Conservation (phyloP, 208 protist species). For the Leishmania aethiopica region DNA sequence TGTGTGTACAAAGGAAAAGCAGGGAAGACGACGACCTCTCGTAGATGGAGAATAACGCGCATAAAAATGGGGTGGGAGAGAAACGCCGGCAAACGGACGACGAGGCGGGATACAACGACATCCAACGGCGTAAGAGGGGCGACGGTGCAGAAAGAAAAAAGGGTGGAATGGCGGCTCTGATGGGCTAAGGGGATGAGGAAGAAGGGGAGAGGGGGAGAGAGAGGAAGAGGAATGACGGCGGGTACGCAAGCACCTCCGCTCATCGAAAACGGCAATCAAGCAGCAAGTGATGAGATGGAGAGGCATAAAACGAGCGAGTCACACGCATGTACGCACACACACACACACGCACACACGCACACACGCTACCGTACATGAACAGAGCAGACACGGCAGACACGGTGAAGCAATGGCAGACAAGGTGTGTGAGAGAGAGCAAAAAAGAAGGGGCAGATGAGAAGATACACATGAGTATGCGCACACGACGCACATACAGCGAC, state of each 20-base stretch:
- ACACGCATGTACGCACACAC: neutral
- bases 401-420: neutral
- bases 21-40: neutral
- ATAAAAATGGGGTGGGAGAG: neutral
- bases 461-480: constrained; percentile 2
- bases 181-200: neutral
- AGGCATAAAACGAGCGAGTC: neutral
- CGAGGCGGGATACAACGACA: too few relatives aligned
- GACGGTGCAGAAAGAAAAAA: neutral
- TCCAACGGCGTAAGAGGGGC: neutral
- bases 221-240: neutral
- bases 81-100: neutral
- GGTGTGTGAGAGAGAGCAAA: neutral
- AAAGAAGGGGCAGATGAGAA: neutral
- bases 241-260: neutral
- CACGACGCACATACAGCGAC: neutral
- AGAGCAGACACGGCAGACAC: neutral
- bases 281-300: neutral
- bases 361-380: neutral
- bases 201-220: neutral
- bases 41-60: neutral
- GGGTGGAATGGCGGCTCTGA: neutral
- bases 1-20: neutral
- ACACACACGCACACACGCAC: neutral
- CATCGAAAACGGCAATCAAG: neutral